Conservation (phyloP, 495 filamentous ascomycete species). For the Penicillium cataractarum region DNA sequence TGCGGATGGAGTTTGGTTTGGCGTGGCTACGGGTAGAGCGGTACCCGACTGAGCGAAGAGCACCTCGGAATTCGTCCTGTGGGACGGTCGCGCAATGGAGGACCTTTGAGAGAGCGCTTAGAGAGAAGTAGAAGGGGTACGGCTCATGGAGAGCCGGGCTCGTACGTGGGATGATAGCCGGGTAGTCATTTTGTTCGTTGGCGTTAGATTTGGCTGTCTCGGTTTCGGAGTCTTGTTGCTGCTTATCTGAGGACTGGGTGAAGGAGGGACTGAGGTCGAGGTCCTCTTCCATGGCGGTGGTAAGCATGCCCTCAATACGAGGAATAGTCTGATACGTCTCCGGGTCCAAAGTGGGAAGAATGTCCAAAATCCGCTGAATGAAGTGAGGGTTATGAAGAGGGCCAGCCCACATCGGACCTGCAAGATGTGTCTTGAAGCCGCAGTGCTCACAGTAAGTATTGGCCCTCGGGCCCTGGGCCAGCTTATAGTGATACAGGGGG, state of each 20-base stretch:
- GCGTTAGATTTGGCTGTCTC: slow-evolving; percentile 7
- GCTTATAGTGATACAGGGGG: slow-evolving; percentile 71
- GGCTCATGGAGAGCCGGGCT: slow-evolving; percentile 63
- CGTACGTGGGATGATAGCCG: slow-evolving; percentile 41
- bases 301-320: slow-evolving; percentile 89
- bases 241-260: slow-evolving; percentile 5
- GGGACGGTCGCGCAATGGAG: slow-evolving; percentile 77
- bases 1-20: slow-evolving; percentile 85
- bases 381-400: slow-evolving; percentile 83
- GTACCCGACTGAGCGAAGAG: slow-evolving; percentile 79
- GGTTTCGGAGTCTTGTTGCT: slow-evolving; percentile 5
- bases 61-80: slow-evolving; percentile 73
- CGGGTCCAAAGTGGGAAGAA: slow-evolving; percentile 62
- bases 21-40: slow-evolving; percentile 80
- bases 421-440: slow-evolving; percentile 80
- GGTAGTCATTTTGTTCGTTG: slow-evolving; percentile 23
- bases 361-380: slow-evolving; percentile 71
- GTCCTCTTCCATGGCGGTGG: slow-evolving; percentile 79
- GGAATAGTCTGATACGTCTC: slow-evolving; percentile 74
- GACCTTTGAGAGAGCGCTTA: slow-evolving; percentile 68
- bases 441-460: slow-evolving; percentile 75
- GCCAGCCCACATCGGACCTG: slow-evolving; percentile 93
- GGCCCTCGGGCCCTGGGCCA: slow-evolving; percentile 68
- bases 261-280: slow-evolving; percentile 32
- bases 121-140: slow-evolving; percentile 87